phyloP scores from a whole-genome alignment of 73 alveolate genomes.

The Tetrahymena borealis region DNA sequence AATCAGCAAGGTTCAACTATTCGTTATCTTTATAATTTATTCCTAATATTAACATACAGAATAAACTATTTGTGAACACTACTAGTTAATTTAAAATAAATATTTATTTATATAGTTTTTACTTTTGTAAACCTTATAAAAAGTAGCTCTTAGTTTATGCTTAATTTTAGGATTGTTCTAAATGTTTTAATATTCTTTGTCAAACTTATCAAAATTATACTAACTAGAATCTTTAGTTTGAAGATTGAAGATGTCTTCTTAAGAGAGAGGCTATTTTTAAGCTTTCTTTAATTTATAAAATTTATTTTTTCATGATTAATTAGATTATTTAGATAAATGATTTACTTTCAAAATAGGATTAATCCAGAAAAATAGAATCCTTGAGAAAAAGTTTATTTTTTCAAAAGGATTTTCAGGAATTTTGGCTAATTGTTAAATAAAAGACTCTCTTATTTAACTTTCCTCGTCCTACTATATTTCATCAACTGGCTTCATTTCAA shows the following conservation, averaged over 20 bases:
- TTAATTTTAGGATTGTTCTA: background rate
- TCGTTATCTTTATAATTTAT: too few species aligned
- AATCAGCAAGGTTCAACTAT: too few species aligned
- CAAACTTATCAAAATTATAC: background rate
- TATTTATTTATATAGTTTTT: too few species aligned
- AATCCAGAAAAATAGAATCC: background rate
- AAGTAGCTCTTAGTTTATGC: background rate
- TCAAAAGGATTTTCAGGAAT: background rate
- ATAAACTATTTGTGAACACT: too few species aligned
- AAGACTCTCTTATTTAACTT: background rate
- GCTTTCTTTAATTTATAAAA: background rate
- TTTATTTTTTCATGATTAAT: background rate
- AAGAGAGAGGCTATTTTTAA: background rate
- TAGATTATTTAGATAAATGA: background rate
- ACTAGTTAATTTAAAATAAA: too few species aligned
- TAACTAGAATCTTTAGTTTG: background rate
- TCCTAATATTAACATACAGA: too few species aligned
- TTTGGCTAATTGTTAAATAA: background rate
- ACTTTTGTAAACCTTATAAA: background rate
- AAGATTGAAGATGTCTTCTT: background rate
- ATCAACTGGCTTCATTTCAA: too few species aligned
- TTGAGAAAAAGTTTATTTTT: background rate
- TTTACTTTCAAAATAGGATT: background rate
- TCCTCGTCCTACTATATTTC: too few species aligned
- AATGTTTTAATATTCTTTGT: background rate